Percentiles rank a stretch among this genome's conserved stretches.
These are phyloP conservation scores for Talaromyces sp. DNA, from an alignment of 2,329 filamentous ascomycete genomes.

Conservation along the genomic window DNA sequence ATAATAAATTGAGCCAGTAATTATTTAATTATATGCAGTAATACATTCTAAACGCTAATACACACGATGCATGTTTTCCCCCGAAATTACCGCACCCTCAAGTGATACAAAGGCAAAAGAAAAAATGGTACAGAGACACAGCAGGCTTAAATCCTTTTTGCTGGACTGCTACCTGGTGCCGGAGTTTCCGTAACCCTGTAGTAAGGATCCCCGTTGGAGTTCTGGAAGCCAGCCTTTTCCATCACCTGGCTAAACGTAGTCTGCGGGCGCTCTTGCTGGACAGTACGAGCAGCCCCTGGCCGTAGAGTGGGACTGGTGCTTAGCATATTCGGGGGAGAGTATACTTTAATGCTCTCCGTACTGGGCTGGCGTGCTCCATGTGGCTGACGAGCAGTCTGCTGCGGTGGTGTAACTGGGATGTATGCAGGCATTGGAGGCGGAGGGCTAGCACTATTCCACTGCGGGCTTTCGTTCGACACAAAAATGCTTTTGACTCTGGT, in stretches of 20 bases:
- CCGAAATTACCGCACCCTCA: neutral
- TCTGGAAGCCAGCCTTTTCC: conserved; percentile 31
- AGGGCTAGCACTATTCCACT: conserved; percentile 17
- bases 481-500: conserved; percentile 36
- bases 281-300: neutral
- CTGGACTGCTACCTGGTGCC: conserved; percentile 1
- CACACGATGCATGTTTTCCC: neutral
- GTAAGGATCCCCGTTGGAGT: conserved; percentile 22
- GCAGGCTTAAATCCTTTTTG: neutral
- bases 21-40: neutral
- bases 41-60: conserved; percentile 6
- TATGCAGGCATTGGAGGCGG: conserved; percentile 16
- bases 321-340: conserved; percentile 37
- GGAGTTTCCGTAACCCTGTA: conserved; percentile 25
- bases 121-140: neutral
- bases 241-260: conserved; percentile 37
- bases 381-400: conserved; percentile 11
- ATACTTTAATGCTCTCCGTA: conserved; percentile 45
- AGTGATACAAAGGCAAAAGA: neutral
- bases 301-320: neutral
- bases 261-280: conserved; percentile 23
- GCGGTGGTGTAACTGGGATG: conserved; percentile 24
- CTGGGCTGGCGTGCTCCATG: conserved; percentile 24
- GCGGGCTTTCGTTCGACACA: conserved; percentile 15
- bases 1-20: neutral